Evolutionary conservation across 2,329 filamentous ascomycete species (phyloP).

Genomic region (Scytalidium sp.): DNA sequence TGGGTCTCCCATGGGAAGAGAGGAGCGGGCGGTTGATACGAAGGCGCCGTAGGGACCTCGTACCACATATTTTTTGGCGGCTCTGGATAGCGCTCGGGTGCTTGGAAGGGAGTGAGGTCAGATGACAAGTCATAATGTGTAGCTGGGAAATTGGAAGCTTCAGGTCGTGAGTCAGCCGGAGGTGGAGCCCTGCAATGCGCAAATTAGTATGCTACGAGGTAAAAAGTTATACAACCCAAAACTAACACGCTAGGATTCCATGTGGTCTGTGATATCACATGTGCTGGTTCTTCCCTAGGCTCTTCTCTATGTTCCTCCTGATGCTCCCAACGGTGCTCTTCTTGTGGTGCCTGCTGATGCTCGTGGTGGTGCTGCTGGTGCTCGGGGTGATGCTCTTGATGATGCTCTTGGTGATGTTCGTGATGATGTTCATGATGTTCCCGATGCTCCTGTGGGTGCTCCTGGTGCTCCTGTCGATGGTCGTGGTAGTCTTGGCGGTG

Average conservation of each 20-base stretch:
- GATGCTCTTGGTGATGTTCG: slow-evolving; percentile 6
- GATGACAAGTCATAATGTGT: slow-evolving; percentile 81
- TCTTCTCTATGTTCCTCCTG: slow-evolving; percentile 19
- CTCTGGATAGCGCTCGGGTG: slow-evolving; percentile 75
- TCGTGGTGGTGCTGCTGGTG: slow-evolving; percentile 4
- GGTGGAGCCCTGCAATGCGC: slow-evolving; percentile 42
- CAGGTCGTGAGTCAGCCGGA: slow-evolving; percentile 68
- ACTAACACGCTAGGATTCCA: slow-evolving; percentile 49
- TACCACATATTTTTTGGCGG: slow-evolving; percentile 89
- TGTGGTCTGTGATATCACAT: slow-evolving; percentile 19
- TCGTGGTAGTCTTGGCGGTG: slow-evolving; percentile 19
- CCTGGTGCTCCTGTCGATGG: slow-evolving; percentile 15
- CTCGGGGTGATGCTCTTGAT: slow-evolving; percentile 5
- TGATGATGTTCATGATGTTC: slow-evolving; percentile 12
- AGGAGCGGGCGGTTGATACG: slow-evolving; percentile 56
- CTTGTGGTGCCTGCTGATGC: slow-evolving; percentile 14
- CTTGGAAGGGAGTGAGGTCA: slow-evolving; percentile 70
- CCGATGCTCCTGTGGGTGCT: slow-evolving; percentile 15
- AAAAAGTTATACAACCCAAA: slow-evolving; percentile 28
- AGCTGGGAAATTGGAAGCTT: slow-evolving; percentile 79
- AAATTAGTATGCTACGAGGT: slow-evolving; percentile 3
- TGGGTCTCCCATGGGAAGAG: slow-evolving; percentile 91
- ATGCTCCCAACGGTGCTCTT: slow-evolving; percentile 11
- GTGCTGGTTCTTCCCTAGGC: slow-evolving; percentile 8
- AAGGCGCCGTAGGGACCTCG: slow-evolving; percentile 65